Evolutionary conservation across 257 asterid species (phyloP).

Genomic region (Solanum rostratum): DNA sequence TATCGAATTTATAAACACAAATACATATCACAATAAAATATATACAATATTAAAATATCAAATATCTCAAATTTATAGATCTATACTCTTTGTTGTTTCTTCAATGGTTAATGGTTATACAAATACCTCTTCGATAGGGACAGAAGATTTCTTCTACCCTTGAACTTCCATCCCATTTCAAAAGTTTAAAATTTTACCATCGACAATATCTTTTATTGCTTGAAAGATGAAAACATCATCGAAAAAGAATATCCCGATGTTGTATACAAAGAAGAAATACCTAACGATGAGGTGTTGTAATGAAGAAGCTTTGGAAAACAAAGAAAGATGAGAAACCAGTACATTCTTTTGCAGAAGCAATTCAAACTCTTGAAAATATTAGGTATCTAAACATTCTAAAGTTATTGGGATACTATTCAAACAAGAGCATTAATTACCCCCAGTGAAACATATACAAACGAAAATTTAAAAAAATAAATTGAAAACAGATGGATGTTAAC

Average conservation of each 20-base stretch:
- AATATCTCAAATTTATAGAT: too few relatives aligned
- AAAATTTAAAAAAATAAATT: too few relatives aligned
- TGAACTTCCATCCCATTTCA: slow-evolving; percentile 90
- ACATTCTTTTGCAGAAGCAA: slow-evolving; percentile 83
- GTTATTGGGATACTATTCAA: slow-evolving; percentile 76
- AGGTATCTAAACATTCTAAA: slow-evolving; percentile 86
- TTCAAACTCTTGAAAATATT: slow-evolving; percentile 87
- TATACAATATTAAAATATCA: too few relatives aligned
- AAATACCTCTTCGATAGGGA: slow-evolving; percentile 20
- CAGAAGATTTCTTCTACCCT: slow-evolving; percentile 75
- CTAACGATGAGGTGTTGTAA: slow-evolving; percentile 71
- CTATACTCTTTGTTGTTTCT: too few relatives aligned
- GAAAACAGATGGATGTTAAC: too few relatives aligned
- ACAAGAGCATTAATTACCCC: slow-evolving; percentile 63
- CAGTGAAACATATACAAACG: too few relatives aligned
- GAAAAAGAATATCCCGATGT: slow-evolving; percentile 95
- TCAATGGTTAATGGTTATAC: too few relatives aligned
- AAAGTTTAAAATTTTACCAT: slow-evolving; percentile 55
- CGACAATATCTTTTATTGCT: slow-evolving; percentile 59
- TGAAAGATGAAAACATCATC: slow-evolving; percentile 63
- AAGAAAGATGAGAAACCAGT: slow-evolving; percentile 47
- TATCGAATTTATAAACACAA: too few relatives aligned
- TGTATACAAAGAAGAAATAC: slow-evolving; percentile 71
- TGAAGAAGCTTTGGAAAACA: slow-evolving; percentile 86
- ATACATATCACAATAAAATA: too few relatives aligned